Evolutionary conservation across 352 stramenopile genomes (phyloP).

Genomic region (Globisporangium megalacanthum): DNA sequence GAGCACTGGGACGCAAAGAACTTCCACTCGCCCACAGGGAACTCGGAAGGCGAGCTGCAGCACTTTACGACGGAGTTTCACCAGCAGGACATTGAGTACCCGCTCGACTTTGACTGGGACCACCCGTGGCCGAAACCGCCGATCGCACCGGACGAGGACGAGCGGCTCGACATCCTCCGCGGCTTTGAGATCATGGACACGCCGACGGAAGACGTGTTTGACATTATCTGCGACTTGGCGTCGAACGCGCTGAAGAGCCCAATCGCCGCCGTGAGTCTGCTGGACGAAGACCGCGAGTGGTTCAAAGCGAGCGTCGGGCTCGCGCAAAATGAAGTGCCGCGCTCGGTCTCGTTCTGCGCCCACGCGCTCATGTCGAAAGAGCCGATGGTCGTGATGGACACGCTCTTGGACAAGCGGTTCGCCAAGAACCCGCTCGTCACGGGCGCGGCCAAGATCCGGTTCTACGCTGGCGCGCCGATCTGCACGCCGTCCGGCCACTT

Average conservation of each 20-base stretch:
- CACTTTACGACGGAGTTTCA: conserved; percentile 77
- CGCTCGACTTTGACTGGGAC: conserved; percentile 86
- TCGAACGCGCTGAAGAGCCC: conserved; percentile 84
- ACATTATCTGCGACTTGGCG: conserved; percentile 86
- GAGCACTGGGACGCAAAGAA: conserved; percentile 76
- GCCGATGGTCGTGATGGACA: conserved; percentile 87
- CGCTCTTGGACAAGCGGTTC: conserved; percentile 80
- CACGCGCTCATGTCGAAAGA: conserved; percentile 88
- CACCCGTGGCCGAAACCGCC: conserved; percentile 85
- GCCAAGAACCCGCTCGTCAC: conserved; percentile 84
- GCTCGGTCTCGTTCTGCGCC: conserved; percentile 81
- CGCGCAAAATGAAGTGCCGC: conserved; percentile 82
- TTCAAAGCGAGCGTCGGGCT: conserved; percentile 84
- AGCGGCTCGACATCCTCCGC: conserved; percentile 73
- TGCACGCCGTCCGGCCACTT: conserved; percentile 76
- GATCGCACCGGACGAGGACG: conserved; percentile 53
- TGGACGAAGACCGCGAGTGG: conserved; percentile 85
- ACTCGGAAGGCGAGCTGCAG: conserved; percentile 71
- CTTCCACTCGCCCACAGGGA: conserved; percentile 75
- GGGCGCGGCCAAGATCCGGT: conserved; percentile 79
- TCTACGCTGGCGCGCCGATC: conserved; percentile 82
- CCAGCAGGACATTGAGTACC: conserved; percentile 80
- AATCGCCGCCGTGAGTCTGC: conserved; percentile 77
- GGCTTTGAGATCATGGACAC: conserved; percentile 87
- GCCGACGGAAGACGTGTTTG: conserved; percentile 80